Base-by-base conservation (phyloP, 768 basidiomycete species). In the Cubamyces lactineus region DNA sequence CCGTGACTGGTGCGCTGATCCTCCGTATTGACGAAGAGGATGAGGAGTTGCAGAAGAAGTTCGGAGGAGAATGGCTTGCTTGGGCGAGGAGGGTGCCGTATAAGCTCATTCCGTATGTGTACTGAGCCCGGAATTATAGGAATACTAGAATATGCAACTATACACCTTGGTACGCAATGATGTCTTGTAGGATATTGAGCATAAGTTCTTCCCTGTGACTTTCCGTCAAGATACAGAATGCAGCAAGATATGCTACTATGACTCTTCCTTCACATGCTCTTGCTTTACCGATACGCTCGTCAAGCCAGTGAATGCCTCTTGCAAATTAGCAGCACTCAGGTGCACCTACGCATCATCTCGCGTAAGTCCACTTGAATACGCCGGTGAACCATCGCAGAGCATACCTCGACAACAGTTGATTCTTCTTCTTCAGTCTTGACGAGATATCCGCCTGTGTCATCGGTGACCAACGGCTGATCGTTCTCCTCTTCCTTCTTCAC, bases 1-100 rank as follows among this genome's bases (percentile, higher is more conserved):
- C 49, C 46, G 50, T 46, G 17, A 17, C 52, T 15, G 19, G 57
- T 15, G 43, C 45, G 28, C 11, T 64, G 26, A 17, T 52, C 11
- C 53, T 45, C 8, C 24, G 67, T 9, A 53, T 54, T 48, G 42
- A n/a, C 7, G 28, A 59, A 58, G 67, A 68, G 55, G 67, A 68
- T 23, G 41, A 45, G 55, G 48, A 66, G n/a, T 17, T 68, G 64
- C 26, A 42, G 52, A 60, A 58, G 59, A 28, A 58, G 46, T 68
- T 68, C 47, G 67, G 67, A 39, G 62, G 53, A 38, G 41, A 66
- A 24, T 68, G 67, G 67, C 55, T 58, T 23, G 54, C 39, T 23
- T 68, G 64, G 61, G 61, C 58, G 41, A n/a, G 23, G 46, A 57
- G 47, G 23, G 57, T 54, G 47, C 59, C 54, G 30, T 67, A 61